Base-by-base conservation (phyloP, 768 basidiomycete species). In the Clitopilus passeckerianus region DNA sequence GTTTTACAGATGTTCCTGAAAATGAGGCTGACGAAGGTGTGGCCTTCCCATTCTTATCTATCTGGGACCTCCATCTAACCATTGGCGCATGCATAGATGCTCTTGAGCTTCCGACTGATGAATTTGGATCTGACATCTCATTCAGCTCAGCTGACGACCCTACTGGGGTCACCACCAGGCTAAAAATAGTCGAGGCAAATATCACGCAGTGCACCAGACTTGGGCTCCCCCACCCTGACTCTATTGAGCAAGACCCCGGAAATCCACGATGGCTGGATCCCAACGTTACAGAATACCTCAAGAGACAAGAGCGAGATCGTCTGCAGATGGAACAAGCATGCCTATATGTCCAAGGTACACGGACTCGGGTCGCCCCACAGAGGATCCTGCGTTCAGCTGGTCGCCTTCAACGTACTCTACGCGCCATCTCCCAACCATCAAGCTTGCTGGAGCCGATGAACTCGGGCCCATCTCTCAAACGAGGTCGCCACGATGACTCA, bases 201-300 rank as follows among this genome's bases (percentile, higher is more conserved):
- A 59, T 62, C 34, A 37, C 34, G 14, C 57, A 46, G 37, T 59
- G 57, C 34, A 18, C 52, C 9, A 54, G 58, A 44, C 54, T 62
- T 33, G 58, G 58, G 1, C 61, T 62, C 34, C 61, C 61, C 23
- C 61, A 62, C 34, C 61, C 57, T 23, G 61, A 62, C 10, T 56
- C 60, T 18, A n/a, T 61, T 5, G 35, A 52, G 16, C 33, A 53
- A 34, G 52, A 57, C 43, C 50, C 57, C n/a, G 30, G 18, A 9
- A 59, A 59, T 53, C 58, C 61, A 22, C 41, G 46, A 15, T 62
- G 61, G 61, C 41, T 54, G 2, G 46, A 59, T 52, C 61, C 61
- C 16, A 22, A 52, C 44, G 34, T 62, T 20, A 53, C 55, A n/a
- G 61, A 62, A 27, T 62, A 59, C 41, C 34, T 62, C 18, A 50